These are phyloP conservation scores for Penicillium silybi DNA, from an alignment of 495 filamentous ascomycete genomes.

Conservation along the genomic window DNA sequence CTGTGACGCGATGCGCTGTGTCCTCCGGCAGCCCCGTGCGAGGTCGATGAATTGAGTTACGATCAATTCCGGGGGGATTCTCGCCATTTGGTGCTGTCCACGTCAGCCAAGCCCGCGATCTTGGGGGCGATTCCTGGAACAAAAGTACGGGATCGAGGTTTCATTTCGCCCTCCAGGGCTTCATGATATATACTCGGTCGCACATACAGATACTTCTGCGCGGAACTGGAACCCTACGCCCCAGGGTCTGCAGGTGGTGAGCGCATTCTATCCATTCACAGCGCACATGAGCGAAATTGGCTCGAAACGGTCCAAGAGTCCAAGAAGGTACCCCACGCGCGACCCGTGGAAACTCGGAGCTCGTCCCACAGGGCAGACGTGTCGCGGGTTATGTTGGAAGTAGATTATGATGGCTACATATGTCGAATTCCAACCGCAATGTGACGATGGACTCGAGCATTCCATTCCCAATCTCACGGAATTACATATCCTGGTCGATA, in stretches of 20 bases:
- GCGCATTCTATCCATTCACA: not conserved
- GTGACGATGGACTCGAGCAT: not conserved
- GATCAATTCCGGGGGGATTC: conserved; percentile 38
- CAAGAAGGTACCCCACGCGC: conserved; percentile 13
- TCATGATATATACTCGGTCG: not conserved
- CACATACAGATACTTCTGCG: not conserved
- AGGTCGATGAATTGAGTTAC: conserved; percentile 14
- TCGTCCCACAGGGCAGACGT: conserved; percentile 3
- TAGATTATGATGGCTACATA: conserved; percentile 3
- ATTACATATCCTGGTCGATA: not conserved
- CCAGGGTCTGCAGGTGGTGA: not conserved
- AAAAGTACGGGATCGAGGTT: not conserved
- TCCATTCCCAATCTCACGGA: no score
- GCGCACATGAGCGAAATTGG: not conserved
- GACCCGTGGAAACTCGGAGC: conserved; percentile 7
- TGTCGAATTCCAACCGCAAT: not conserved
- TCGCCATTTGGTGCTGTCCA: conserved; percentile 26
- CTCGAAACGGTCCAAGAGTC: conserved; percentile 6
- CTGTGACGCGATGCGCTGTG: conserved; percentile 19
- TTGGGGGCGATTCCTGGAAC: not conserved
- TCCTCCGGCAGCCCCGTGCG: conserved; percentile 34
- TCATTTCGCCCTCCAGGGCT: not conserved
- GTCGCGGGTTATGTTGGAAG: conserved; percentile 2
- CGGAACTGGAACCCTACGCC: not conserved
- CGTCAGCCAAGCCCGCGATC: conserved; percentile 30